A percentile compares a stretch with the other conserved stretches of the same genome.
These are phyloP conservation scores for Nitzschia sp. DNA, from an alignment of 108 stramenopile species.

Conservation along the genomic window DNA sequence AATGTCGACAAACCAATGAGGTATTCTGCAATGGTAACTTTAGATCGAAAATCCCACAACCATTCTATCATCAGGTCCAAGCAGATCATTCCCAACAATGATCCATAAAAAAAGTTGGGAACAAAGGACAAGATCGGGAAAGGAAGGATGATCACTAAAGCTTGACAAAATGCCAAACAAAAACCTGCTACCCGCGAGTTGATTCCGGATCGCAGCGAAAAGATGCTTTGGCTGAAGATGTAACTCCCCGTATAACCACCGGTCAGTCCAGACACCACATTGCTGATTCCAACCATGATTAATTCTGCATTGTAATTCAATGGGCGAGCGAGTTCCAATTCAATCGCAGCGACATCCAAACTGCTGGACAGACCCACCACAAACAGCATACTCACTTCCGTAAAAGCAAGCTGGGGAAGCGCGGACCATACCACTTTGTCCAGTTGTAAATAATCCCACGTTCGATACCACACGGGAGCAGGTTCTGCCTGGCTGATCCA, in stretches of 20 bases:
- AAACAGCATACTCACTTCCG: slow-evolving; percentile 86
- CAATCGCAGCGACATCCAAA: slow-evolving; percentile 97
- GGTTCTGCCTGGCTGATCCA: slow-evolving; percentile 77
- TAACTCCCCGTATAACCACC: slow-evolving; percentile 87
- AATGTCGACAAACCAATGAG: slow-evolving; percentile 83
- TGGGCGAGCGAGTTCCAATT: slow-evolving; percentile 87
- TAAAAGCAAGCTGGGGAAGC: slow-evolving; percentile 60
- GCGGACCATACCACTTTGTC: slow-evolving; percentile 82
- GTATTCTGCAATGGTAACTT: slow-evolving; percentile 80
- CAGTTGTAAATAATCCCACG: slow-evolving; percentile 81
- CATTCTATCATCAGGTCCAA: slow-evolving; percentile 94
- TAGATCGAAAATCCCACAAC: slow-evolving; percentile 86
- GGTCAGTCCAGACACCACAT: slow-evolving; percentile 86
- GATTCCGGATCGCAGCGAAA: slow-evolving; percentile 91
- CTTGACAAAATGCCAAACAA: slow-evolving; percentile 58
- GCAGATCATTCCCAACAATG: slow-evolving; percentile 88
- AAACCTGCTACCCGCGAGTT: slow-evolving; percentile 79
- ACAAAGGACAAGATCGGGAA: slow-evolving; percentile 82
- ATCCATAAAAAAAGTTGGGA: slow-evolving; percentile 94
- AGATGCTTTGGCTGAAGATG: slow-evolving; percentile 98
- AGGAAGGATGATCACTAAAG: slow-evolving; percentile 70
- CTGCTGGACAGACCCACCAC: slow-evolving; percentile 95
- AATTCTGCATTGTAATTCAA: slow-evolving; percentile 95
- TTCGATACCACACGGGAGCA: slow-evolving; percentile 67
- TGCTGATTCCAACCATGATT: slow-evolving; percentile 87